phyloP scores from a whole-genome alignment of 2,329 filamentous ascomycete genomes.

The Dothideomycetidae sp. region DNA sequence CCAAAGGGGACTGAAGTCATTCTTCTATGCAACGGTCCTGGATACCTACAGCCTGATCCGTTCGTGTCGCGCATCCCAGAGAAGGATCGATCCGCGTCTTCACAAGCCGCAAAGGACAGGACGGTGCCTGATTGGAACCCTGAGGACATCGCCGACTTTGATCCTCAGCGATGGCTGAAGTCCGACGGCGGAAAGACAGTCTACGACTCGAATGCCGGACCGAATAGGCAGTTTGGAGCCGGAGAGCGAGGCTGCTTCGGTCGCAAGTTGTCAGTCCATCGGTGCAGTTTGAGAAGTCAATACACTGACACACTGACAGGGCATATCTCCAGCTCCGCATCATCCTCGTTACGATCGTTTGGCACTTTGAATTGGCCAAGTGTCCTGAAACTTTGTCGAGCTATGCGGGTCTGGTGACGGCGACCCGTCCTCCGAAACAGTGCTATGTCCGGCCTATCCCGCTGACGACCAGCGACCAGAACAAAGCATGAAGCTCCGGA shows the following conservation, averaged over 20 bases:
- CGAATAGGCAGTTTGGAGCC: slow-evolving; percentile 24
- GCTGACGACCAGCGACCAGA: too few species aligned
- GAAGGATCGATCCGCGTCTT: slow-evolving; percentile 18
- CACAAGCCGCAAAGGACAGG: slow-evolving; percentile 17
- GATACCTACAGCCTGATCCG: slow-evolving; percentile 10
- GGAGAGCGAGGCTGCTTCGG: slow-evolving; percentile 24
- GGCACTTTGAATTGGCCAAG: slow-evolving; percentile 19
- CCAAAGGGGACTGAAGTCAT: slow-evolving; percentile 27
- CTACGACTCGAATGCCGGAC: slow-evolving; percentile 25
- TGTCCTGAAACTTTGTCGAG: slow-evolving; percentile 14
- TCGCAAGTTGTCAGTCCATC: neutral
- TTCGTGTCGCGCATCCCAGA: slow-evolving; percentile 18
- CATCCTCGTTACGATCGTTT: slow-evolving; percentile 19
- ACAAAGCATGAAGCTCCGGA: too few species aligned
- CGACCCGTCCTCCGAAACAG: slow-evolving; percentile 19
- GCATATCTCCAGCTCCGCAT: slow-evolving; percentile 20
- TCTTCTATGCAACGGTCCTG: slow-evolving; percentile 16
- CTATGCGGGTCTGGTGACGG: slow-evolving; percentile 15
- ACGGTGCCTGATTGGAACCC: slow-evolving; percentile 18
- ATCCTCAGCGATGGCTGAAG: slow-evolving; percentile 29
- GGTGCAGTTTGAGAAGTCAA: too few species aligned
- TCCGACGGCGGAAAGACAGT: slow-evolving; percentile 15
- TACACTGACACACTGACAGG: too few species aligned
- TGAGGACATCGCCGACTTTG: slow-evolving; percentile 21
- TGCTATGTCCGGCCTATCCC: slow-evolving; percentile 17